phyloP scores from a whole-genome alignment of 768 basidiomycete genomes.

The Dendrothele bispora region DNA sequence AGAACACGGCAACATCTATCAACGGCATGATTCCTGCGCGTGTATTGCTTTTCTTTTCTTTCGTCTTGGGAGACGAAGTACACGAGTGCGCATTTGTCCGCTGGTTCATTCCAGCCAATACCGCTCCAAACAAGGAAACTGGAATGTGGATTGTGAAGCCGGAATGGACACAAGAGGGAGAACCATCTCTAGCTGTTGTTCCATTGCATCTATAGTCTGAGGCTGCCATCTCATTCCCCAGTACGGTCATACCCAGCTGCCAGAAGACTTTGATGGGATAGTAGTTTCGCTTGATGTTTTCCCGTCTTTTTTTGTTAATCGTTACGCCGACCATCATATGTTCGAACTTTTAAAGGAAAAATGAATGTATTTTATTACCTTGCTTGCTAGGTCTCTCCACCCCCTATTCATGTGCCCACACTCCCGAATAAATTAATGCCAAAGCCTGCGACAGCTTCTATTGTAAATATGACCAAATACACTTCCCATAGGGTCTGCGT shows the following conservation, averaged over 20 bases:
- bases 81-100: constrained; percentile 31
- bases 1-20: constrained; percentile 16
- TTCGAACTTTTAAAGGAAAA: too few species aligned
- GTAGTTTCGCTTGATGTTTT: too few species aligned
- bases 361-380: too few species aligned
- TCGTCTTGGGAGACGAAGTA: constrained; percentile 11
- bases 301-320: too few species aligned
- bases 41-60: constrained; percentile 28
- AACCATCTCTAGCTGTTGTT: background rate
- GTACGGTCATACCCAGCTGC: constrained; percentile 2
- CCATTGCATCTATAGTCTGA: constrained; percentile 12
- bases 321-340: too few species aligned
- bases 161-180: background rate
- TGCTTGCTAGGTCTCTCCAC: too few species aligned
- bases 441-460: too few species aligned
- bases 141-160: constrained; percentile 21
- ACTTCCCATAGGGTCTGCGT: too few species aligned
- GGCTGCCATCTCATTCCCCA: constrained; percentile 14
- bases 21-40: constrained; percentile 25
- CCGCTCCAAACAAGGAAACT: constrained; percentile 25
- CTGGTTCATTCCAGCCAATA: constrained; percentile 24
- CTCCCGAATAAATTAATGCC: too few species aligned
- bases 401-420: too few species aligned
- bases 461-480: too few species aligned
- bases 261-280: constrained; percentile 10